Base-by-base conservation (phyloP, 1,139 yeast genomes). In the Saccharomyces pastorianus region DNA sequence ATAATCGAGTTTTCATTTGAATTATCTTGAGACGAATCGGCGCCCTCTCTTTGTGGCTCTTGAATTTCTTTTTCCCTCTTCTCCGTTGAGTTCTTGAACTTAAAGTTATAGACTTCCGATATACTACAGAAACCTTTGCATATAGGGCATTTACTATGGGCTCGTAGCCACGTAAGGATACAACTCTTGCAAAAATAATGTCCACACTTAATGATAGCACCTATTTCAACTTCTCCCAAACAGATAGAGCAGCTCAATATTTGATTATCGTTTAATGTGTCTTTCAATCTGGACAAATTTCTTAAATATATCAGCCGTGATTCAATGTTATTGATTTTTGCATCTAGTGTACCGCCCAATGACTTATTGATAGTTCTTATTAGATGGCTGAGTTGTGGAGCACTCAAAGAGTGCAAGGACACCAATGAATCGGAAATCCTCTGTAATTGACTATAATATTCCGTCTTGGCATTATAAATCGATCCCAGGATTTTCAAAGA, bases 171-270 rank as follows among this genome's bases (percentile, higher is more conserved):
- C 55, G 78, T 83, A 14, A 72, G 76, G 42, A 90, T 73, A 68
- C 98, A 91, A 2, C 80, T 85, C 56, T 81, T 79, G 66, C 97
- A 91, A 66, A 85, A 91, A 62, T 84, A 84, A 69, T 91, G 98
- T 0, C 97, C 97, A 76, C 98, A 91, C 20, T 82, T 83, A 0
- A 96, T 85, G 57, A 91, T 74, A 0, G 93, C 79, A 0, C 98
- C 98, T 49, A 82, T 75, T 2, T 81, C 76, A 49, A 90, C 88
- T 1, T 78, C 68, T 3, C 82, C 76, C 26, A 85, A 80, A 67
- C 99, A 93, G 59, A 93, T 90, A 48, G 84, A 79, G 70, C 98
- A 93, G 51, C 78, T 71, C 41, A 68, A 63, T 5, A 57, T 53
- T 47, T 64, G 62, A 17, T 64, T 61, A 9, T 57, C 55, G 26